Evolutionary conservation across 2,329 filamentous ascomycete species (phyloP).

Genomic region (Zalaria sp.): DNA sequence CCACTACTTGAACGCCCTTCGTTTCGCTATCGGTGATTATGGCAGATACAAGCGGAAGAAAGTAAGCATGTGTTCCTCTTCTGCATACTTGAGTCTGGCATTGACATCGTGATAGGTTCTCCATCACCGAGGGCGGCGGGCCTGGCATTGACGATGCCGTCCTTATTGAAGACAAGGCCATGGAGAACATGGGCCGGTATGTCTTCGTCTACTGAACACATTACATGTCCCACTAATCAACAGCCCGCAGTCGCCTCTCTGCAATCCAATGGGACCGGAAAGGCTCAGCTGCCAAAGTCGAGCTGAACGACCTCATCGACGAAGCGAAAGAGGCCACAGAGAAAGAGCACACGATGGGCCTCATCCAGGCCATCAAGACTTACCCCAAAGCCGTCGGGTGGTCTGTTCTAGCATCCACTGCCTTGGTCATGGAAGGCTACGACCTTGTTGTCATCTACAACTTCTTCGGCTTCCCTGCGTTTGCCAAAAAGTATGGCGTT

Average conservation of each 20-base stretch:
- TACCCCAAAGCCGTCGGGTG: slow-evolving; percentile 35
- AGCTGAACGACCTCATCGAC: slow-evolving; percentile 12
- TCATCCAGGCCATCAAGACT: slow-evolving; percentile 52
- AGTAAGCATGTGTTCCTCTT: neutral
- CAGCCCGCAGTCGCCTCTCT: slow-evolving; percentile 1
- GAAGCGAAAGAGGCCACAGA: slow-evolving; percentile 21
- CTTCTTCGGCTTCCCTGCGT: slow-evolving; percentile 19
- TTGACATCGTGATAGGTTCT: neutral
- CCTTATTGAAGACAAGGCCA: neutral
- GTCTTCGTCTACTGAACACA: neutral
- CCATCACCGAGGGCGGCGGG: neutral
- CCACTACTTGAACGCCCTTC: no score
- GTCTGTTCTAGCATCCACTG: slow-evolving; percentile 16
- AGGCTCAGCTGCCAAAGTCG: slow-evolving; percentile 15
- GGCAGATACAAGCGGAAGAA: neutral
- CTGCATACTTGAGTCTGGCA: neutral
- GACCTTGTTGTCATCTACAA: slow-evolving; percentile 16
- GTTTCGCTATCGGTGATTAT: neutral
- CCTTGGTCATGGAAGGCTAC: slow-evolving; percentile 22
- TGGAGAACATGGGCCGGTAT: slow-evolving; percentile 1
- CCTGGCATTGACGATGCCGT: neutral
- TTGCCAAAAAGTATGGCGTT: slow-evolving; percentile 21
- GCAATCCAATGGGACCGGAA: slow-evolving; percentile 1
- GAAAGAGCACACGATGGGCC: slow-evolving; percentile 28
- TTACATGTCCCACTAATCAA: neutral